Evolutionary conservation across 331 rosid species (phyloP), one percentile per base, ranked within the genome.

Genomic region (Cydonia oblonga): DNA sequence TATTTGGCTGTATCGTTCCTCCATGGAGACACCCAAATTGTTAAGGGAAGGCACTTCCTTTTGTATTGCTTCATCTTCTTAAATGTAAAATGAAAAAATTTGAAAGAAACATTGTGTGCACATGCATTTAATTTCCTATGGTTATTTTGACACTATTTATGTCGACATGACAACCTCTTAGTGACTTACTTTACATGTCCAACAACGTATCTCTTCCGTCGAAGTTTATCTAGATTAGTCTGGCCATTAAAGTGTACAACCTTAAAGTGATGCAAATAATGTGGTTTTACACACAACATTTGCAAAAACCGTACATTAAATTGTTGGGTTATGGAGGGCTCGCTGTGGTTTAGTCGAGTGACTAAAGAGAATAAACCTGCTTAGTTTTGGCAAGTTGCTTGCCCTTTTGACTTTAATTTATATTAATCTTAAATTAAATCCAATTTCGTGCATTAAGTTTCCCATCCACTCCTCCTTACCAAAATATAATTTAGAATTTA

Each of bases 321-420:
- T 59, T 62, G 78, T 59, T 84, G 85, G 86, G 74, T 76, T 83
- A 78, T 81, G 79, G 70, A 52, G 68, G 26, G 16, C 73, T 57
- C 25, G 38, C 28, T 60, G 71, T 82, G 87, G 86, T 74, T 86
- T 82, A 61, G 89, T 84, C 82, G 79, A 72, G 66, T 82, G 71
- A 74, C 40, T 49, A 29, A 59, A 26, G 75, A 65, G 62, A 70
- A 53, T 63, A 76, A 23, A 59, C 64, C 18, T 72, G 13, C 62
- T 40, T 23, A 30, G 72, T 56, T 42, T n/a, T n/a, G n/a, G n/a
- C n/a, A n/a, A 29, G 80, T 60, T 59, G 78, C 10, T 66, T 66
- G 78, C 30, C 64, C 53, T 61, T 62, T 67, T 24, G 9, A 65
- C 42, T 44, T 11, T 9, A 18, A 56, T 44, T 44, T 60, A 9